phyloP scores from a whole-genome alignment of 2,329 filamentous ascomycete genomes.

The Chalara sp. region DNA sequence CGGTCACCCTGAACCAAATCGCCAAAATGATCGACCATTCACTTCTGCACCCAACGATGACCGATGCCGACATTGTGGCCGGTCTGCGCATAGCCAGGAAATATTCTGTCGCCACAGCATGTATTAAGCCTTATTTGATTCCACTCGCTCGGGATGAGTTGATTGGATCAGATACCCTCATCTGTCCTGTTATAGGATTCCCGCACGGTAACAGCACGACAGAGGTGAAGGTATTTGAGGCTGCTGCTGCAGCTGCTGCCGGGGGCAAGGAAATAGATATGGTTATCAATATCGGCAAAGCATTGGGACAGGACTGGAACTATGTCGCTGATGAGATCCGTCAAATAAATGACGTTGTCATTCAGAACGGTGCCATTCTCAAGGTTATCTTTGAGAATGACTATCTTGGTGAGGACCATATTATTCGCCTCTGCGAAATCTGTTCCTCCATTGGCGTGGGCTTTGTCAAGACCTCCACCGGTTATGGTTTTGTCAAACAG shows the following conservation, averaged over 20 bases:
- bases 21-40: constrained; percentile 55
- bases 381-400: constrained; percentile 61
- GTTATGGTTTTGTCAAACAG: constrained; percentile 54
- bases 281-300: constrained; percentile 55
- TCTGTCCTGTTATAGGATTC: constrained; percentile 55
- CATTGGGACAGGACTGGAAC: constrained; percentile 46
- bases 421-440: constrained; percentile 45
- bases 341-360: constrained; percentile 41
- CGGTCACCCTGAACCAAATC: constrained; percentile 38
- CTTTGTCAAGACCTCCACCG: constrained; percentile 55
- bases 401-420: constrained; percentile 43
- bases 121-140: constrained; percentile 51
- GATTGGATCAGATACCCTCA: constrained; percentile 38
- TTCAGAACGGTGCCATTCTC: constrained; percentile 36
- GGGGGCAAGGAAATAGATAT: constrained; percentile 53
- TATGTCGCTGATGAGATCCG: constrained; percentile 48
- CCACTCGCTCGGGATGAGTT: constrained; percentile 41
- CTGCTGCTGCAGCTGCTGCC: constrained; percentile 36
- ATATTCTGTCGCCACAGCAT: constrained; percentile 47
- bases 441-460: constrained; percentile 44
- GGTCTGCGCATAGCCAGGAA: constrained; percentile 42
- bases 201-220: constrained; percentile 52
- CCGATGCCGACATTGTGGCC: constrained; percentile 42
- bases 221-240: constrained; percentile 46
- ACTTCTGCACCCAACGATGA: constrained; percentile 55